A percentile compares a stretch with the other conserved stretches of the same genome.
phyloP scores from a whole-genome alignment of 805 yeast species.

The Hanseniaspora valbyensis region DNA sequence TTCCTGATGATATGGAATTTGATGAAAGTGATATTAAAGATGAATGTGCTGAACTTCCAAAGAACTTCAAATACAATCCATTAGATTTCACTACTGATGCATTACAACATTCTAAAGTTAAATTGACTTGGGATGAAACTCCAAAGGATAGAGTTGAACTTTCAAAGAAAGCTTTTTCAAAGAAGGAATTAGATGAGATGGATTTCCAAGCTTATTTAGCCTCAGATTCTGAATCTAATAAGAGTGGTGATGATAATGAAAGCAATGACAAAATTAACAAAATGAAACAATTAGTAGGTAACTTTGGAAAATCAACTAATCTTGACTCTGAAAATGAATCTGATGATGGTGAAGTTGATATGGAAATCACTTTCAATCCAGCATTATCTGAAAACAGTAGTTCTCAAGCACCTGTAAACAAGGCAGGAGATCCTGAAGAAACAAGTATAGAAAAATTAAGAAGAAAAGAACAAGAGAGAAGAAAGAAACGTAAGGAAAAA shows the following conservation, averaged over 20 bases:
- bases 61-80: slow-evolving; percentile 56
- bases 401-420: slow-evolving; percentile 29
- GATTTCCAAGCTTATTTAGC: slow-evolving; percentile 90
- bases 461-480: slow-evolving; percentile 87
- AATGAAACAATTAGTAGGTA: slow-evolving; percentile 48
- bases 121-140: slow-evolving; percentile 96
- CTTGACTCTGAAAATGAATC: slow-evolving; percentile 28
- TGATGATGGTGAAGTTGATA: slow-evolving; percentile 61
- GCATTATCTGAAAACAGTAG: slow-evolving; percentile 38
- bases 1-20: slow-evolving; percentile 88
- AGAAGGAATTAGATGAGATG: slow-evolving; percentile 79
- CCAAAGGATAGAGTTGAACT: slow-evolving; percentile 76
- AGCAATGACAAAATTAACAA: slow-evolving; percentile 40
- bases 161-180: slow-evolving; percentile 71
- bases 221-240: slow-evolving; percentile 57
- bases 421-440: slow-evolving; percentile 39
- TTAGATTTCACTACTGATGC: slow-evolving; percentile 82
- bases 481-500: slow-evolving; percentile 70
- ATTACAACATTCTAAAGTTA: slow-evolving; percentile 88
- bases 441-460: slow-evolving; percentile 67
- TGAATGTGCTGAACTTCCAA: slow-evolving; percentile 57
- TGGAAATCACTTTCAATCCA: slow-evolving; percentile 94
- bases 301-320: slow-evolving; percentile 25
- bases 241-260: slow-evolving; percentile 38
- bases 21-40: slow-evolving; percentile 63